These are phyloP conservation scores for Phytophthora pinifolia DNA, from an alignment of 352 stramenopile species.

Conservation along the genomic window DNA sequence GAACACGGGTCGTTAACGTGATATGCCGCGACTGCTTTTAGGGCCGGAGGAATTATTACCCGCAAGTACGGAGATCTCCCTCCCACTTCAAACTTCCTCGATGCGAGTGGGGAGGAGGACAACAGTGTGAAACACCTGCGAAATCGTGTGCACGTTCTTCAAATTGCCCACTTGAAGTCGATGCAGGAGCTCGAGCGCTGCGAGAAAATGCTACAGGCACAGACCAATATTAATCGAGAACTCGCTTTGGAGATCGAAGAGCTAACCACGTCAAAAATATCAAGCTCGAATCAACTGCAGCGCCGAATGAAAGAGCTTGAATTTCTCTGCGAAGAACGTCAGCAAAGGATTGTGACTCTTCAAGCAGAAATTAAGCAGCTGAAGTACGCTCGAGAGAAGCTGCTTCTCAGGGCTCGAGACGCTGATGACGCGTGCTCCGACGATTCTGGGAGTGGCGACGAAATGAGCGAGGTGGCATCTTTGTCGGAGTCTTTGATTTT, in stretches of 20 bases:
- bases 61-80: slow-evolving; percentile 38
- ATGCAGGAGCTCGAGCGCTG: slow-evolving; percentile 91
- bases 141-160: slow-evolving; percentile 85
- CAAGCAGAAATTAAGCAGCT: slow-evolving; percentile 89
- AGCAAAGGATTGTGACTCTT: slow-evolving; percentile 79
- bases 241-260: slow-evolving; percentile 91
- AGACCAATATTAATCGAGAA: slow-evolving; percentile 95
- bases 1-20: slow-evolving; percentile 5
- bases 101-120: slow-evolving; percentile 18
- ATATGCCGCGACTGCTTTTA: slow-evolving; percentile 18
- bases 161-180: slow-evolving; percentile 88
- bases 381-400: slow-evolving; percentile 72
- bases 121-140: slow-evolving; percentile 61
- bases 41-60: slow-evolving; percentile 30
- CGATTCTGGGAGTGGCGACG: slow-evolving; percentile 42
- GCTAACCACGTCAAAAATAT: slow-evolving; percentile 70
- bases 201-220: slow-evolving; percentile 94
- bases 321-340: slow-evolving; percentile 72
- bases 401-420: slow-evolving; percentile 33
- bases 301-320: slow-evolving; percentile 88
- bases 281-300: slow-evolving; percentile 68
- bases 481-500: slow-evolving; percentile 71
- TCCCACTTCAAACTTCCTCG: slow-evolving; percentile 23
- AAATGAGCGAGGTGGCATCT: slow-evolving; percentile 49
- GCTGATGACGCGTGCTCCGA: slow-evolving; percentile 24